phyloP scores from a whole-genome alignment of 495 filamentous ascomycete genomes.

The Penicillium herquei region DNA sequence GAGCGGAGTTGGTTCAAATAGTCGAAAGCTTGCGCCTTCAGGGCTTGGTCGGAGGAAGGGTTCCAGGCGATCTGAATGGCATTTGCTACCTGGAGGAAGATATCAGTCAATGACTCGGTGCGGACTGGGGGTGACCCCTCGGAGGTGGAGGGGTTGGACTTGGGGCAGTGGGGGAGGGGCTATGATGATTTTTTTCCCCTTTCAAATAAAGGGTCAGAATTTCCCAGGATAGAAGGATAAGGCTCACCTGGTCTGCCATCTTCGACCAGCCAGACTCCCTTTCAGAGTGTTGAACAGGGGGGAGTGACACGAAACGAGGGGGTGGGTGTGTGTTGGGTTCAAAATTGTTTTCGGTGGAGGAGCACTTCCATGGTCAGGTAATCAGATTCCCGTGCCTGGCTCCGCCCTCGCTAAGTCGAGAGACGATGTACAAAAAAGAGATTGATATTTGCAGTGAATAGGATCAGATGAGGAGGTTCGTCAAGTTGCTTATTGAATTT shows the following conservation, averaged over 20 bases:
- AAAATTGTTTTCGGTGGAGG: constrained; percentile 34
- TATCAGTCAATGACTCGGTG: constrained; percentile 15
- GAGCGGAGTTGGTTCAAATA: constrained; percentile 78
- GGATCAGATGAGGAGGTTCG: background rate
- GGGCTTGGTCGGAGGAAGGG: constrained; percentile 65
- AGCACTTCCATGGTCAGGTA: constrained; percentile 26
- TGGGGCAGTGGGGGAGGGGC: constrained; percentile 22
- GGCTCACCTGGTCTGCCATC: constrained; percentile 52
- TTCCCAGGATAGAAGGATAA: background rate
- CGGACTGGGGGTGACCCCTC: constrained; percentile 4
- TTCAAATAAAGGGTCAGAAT: background rate
- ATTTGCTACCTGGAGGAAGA: constrained; percentile 67
- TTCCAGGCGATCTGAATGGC: constrained; percentile 90
- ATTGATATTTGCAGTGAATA: background rate
- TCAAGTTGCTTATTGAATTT: background rate
- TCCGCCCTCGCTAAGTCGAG: constrained; percentile 21
- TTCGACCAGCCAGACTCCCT: constrained; percentile 45
- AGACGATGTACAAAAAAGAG: background rate
- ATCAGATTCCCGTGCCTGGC: constrained; percentile 27
- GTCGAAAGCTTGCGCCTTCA: constrained; percentile 83
- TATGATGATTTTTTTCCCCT: constrained; percentile 16
- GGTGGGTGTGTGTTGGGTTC: constrained; percentile 24
- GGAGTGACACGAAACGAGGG: constrained; percentile 12
- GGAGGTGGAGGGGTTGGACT: constrained; percentile 26
- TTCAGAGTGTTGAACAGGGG: constrained; percentile 27